A percentile compares a stretch with the other conserved stretches of the same genome.
Conservation (phyloP, 768 basidiomycete genomes). For the Clitopilus hobsonii region DNA sequence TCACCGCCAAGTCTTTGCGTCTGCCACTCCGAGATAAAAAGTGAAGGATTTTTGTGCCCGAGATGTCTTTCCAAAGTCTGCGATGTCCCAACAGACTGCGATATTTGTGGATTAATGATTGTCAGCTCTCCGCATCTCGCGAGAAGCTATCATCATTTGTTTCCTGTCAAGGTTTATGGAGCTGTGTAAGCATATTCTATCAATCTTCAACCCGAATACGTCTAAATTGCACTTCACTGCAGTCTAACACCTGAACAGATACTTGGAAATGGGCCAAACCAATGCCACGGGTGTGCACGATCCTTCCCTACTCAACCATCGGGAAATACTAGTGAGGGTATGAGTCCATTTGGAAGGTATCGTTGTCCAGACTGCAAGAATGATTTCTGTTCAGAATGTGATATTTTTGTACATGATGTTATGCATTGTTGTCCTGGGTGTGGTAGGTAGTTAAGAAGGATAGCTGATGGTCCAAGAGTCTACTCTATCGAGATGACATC, state of each 20-base stretch:
- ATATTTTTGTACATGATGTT: slow-evolving; percentile 93
- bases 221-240: slow-evolving; percentile 30
- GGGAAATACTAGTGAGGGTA: slow-evolving; percentile 47
- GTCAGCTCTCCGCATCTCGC: slow-evolving; percentile 97
- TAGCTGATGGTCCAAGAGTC: not conserved
- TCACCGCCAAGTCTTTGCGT: slow-evolving; percentile 84
- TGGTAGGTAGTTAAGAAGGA: slow-evolving; percentile 35
- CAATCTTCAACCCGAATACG: slow-evolving; percentile 2
- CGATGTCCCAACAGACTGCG: slow-evolving; percentile 97
- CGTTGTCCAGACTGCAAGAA: slow-evolving; percentile 80
- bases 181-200: slow-evolving; percentile 59
- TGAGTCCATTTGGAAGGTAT: slow-evolving; percentile 86
- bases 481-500: slow-evolving; percentile 18
- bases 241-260: slow-evolving; percentile 15
- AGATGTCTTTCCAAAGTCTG: slow-evolving; percentile 91
- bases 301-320: slow-evolving; percentile 51
- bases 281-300: slow-evolving; percentile 79
- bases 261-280: not conserved
- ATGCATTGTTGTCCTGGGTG: slow-evolving; percentile 93
- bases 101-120: slow-evolving; percentile 96
- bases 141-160: slow-evolving; percentile 91
- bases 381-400: slow-evolving; percentile 94
- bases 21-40: slow-evolving; percentile 90
- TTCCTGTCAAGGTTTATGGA: slow-evolving; percentile 85
- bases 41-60: slow-evolving; percentile 93